Base-by-base conservation (phyloP, 139 green algal species). In the Tetraselmis chui region DNA sequence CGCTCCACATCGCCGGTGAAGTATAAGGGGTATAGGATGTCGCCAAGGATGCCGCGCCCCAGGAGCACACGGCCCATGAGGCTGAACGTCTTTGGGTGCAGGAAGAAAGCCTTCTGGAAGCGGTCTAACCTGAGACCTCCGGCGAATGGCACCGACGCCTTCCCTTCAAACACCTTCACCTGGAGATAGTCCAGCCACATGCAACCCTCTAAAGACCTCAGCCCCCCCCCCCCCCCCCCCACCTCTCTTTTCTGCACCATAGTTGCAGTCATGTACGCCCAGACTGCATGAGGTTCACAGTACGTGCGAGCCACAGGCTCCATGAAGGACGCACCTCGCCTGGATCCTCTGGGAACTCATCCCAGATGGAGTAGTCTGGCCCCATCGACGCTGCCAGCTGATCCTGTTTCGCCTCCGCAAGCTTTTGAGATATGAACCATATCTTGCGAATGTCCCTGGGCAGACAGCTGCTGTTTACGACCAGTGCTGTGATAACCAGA, bases 21-120 rank as follows among this genome's bases (percentile, higher is more conserved):
- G 59, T 85, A 85, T 23, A 85, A 30, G 18, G 82, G 82, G 59
- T 85, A 85, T 30, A 85, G 30, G 24, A 76, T 23, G 29, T 85
- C 79, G 28, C 82, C 82, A 11, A 82, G 30, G 2, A 59, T 77
- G 30, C 82, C 82, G 29, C 78, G 78, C 24, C 32, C 26, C 1
- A 85, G 28, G 2, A 78, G 32, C 0, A 85, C 82, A 2, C 77
- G 58, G 0, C 82, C 82, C 31, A 79, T 75, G 25, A 84, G 29
- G 29, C 75, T 75, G 32, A 45, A 27, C 23, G 74, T 80, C 31
- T 79, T 27, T 0, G 67, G 80, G 59, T 79, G 80, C 23, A 79
- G 2, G 59, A 85, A 85, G 59, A 85, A 85, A 5, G 32, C 59
- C 30, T 85, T 85, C 30, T 74, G 59, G 59, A 85, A 85, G n/a